phyloP scores from a whole-genome alignment of 352 stramenopile genomes.

The Pythium rhizo-oryzae region DNA sequence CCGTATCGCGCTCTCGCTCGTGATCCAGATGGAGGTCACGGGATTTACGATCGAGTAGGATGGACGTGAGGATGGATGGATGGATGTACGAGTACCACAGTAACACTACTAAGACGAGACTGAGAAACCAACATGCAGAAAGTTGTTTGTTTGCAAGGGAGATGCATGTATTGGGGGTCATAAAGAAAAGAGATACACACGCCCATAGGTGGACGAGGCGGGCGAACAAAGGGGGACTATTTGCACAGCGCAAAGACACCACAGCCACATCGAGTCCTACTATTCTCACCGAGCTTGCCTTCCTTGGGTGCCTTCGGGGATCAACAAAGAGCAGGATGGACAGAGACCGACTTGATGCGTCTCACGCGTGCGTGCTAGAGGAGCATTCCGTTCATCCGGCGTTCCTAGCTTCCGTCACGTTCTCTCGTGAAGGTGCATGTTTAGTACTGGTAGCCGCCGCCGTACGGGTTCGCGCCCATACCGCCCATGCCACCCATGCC shows the following conservation, averaged over 20 bases:
- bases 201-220: not conserved
- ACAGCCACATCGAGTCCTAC: slow-evolving; percentile 19
- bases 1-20: slow-evolving; percentile 74
- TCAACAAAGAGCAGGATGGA: slow-evolving; percentile 15
- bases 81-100: too few relatives aligned
- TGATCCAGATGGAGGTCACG: slow-evolving; percentile 89
- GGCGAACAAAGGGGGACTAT: not conserved
- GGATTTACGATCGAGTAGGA: slow-evolving; percentile 84
- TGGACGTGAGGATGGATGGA: too few relatives aligned
- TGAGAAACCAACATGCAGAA: not conserved
- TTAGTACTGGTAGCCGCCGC: slow-evolving; percentile 42
- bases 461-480: slow-evolving; percentile 43
- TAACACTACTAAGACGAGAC: not conserved
- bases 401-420: slow-evolving; percentile 15
- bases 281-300: slow-evolving; percentile 30
- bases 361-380: not conserved
- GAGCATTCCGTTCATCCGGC: slow-evolving; percentile 11
- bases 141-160: slow-evolving; percentile 13
- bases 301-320: slow-evolving; percentile 27
- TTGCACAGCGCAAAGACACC: slow-evolving; percentile 8
- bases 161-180: slow-evolving; percentile 29
- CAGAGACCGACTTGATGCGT: slow-evolving; percentile 10
- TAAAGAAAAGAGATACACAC: slow-evolving; percentile 27
- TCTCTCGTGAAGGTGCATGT: not conserved
- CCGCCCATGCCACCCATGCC: slow-evolving; percentile 41